Conservation (phyloP, 2,329 filamentous ascomycete species). For the Diaporthe longicolla region DNA sequence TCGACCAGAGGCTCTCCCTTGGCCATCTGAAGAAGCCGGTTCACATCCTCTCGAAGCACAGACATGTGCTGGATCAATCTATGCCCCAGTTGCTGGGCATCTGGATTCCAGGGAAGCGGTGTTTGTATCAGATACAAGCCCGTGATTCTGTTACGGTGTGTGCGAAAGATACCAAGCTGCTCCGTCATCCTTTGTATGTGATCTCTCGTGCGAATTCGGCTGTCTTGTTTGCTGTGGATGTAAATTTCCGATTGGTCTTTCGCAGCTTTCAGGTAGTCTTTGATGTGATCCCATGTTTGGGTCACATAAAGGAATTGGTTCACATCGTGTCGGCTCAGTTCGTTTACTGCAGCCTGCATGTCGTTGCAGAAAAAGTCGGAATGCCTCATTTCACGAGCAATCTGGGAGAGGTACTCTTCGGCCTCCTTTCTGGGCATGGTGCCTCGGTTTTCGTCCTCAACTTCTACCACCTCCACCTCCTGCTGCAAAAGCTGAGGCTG, state of each 20-base stretch:
- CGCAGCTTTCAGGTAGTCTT: neutral
- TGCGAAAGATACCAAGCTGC: neutral
- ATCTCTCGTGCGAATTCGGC: neutral
- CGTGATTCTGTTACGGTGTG: neutral
- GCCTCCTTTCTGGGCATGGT: neutral
- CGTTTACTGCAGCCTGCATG: slow-evolving; percentile 6
- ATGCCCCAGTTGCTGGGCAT: neutral
- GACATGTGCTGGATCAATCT: neutral
- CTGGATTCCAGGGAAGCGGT: neutral
- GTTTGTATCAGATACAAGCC: neutral
- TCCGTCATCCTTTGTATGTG: neutral
- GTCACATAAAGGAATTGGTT: neutral
- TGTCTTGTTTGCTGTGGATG: neutral
- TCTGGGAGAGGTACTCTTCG: neutral
- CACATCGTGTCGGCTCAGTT: neutral
- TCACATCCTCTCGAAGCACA: neutral
- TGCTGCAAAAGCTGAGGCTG: neutral
- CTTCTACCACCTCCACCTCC: neutral
- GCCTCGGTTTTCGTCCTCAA: neutral
- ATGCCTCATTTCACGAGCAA: neutral
- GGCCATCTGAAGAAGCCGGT: neutral
- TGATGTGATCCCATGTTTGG: neutral
- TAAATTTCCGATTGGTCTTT: neutral
- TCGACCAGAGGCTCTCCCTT: neutral
- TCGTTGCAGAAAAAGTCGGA: neutral